These are phyloP conservation scores for Xylaria scruposa DNA, from an alignment of 495 filamentous ascomycete species.

Conservation along the genomic window DNA sequence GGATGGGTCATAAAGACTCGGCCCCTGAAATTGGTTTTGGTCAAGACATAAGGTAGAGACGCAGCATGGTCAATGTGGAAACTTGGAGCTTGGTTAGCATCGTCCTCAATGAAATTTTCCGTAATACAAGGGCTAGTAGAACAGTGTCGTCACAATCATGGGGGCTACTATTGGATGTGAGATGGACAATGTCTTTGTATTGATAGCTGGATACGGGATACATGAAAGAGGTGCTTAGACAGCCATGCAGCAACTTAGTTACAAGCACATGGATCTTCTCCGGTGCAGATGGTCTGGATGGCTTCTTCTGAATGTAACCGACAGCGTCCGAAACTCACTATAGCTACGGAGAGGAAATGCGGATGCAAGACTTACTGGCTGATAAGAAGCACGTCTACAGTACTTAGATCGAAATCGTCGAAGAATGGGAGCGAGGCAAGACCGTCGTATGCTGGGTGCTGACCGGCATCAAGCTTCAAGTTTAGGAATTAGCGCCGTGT, in stretches of 20 bases:
- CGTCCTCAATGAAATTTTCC: constrained; percentile 16
- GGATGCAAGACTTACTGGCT: constrained; percentile 80
- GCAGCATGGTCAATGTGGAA: constrained; percentile 98
- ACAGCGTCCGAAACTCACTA: constrained; percentile 33
- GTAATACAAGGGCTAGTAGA: constrained; percentile 17
- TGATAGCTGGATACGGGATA: constrained; percentile 42
- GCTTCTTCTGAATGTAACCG: constrained; percentile 30
- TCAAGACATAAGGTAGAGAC: constrained; percentile 92
- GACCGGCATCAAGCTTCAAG: constrained; percentile 87
- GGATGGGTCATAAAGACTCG: constrained; percentile 99
- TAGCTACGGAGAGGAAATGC: constrained; percentile 27
- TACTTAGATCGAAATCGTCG: constrained; percentile 97
- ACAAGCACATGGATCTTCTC: constrained; percentile 1
- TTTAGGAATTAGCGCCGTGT: constrained; percentile 15
- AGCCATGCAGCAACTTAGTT: constrained; percentile 19
- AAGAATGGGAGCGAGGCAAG: constrained; percentile 94
- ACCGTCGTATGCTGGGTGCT: constrained; percentile 96
- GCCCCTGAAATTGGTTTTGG: constrained; percentile 96
- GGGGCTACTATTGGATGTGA: constrained; percentile 32
- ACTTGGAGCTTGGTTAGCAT: constrained; percentile 59
- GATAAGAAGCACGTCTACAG: constrained; percentile 93
- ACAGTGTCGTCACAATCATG: constrained; percentile 33
- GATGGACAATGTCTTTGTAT: constrained; percentile 39
- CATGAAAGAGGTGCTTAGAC: constrained; percentile 28
- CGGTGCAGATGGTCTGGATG: background rate